Percentiles rank a stretch among this genome's conserved stretches.
phyloP scores from a whole-genome alignment of 257 asterid species.

The Cinchona pubescens region DNA sequence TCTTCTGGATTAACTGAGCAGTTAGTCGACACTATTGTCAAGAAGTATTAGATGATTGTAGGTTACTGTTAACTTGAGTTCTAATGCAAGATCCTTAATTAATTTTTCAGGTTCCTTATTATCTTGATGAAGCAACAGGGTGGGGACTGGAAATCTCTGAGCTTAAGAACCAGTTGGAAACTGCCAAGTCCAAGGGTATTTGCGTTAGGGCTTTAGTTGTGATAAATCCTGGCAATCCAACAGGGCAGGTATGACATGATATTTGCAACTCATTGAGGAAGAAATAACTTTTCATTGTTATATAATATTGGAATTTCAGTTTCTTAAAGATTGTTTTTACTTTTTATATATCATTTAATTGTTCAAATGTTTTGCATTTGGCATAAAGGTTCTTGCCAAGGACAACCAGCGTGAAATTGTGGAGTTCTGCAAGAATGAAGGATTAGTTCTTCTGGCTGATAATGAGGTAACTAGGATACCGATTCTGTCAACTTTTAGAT shows the following conservation, averaged over 20 bases:
- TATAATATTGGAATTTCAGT: background rate
- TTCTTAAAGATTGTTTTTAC: background rate
- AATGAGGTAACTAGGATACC: constrained; percentile 54
- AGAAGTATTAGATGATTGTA: background rate
- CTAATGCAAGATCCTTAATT: constrained; percentile 17
- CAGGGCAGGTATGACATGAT: constrained; percentile 69
- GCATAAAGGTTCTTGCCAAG: constrained; percentile 52
- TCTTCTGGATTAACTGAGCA: background rate
- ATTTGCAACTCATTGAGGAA: background rate
- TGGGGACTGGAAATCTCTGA: constrained; percentile 93
- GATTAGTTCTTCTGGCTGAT: constrained; percentile 98
- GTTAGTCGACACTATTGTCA: background rate
- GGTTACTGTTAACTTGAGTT: background rate
- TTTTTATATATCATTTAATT: background rate
- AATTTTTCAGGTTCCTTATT: constrained; percentile 76
- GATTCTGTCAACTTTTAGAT: background rate
- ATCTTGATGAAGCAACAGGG: constrained; percentile 91
- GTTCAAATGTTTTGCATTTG: constrained; percentile 5
- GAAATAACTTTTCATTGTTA: background rate
- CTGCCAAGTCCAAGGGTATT: constrained; percentile 74
- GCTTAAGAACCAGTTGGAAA: constrained; percentile 72
- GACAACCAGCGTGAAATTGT: constrained; percentile 77
- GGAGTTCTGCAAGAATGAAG: constrained; percentile 93
- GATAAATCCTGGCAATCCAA: constrained; percentile 97
- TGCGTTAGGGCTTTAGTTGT: constrained; percentile 85